Conservation (phyloP, 108 stramenopile species). For the Schizochytrium sp. region DNA sequence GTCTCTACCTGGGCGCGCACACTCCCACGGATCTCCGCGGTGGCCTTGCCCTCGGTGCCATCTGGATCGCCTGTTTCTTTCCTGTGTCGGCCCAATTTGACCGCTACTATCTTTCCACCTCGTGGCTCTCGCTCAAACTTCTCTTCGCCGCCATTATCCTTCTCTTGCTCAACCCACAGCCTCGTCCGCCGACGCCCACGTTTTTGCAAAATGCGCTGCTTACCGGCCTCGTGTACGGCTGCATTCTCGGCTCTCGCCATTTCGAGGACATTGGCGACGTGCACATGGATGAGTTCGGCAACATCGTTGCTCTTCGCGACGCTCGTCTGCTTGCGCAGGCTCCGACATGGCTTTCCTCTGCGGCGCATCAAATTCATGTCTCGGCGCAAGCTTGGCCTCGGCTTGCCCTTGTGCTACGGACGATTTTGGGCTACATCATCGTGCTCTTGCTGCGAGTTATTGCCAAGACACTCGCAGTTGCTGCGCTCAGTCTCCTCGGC, state of each 20-base stretch:
- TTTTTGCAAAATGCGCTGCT: conserved; percentile 8
- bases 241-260: neutral
- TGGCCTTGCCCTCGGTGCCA: neutral
- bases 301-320: neutral
- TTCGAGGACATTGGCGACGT: neutral
- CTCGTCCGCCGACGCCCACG: neutral
- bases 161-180: neutral
- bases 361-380: neutral
- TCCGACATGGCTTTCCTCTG: neutral
- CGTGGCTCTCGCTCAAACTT: neutral
- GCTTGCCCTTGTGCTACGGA: neutral
- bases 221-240: neutral
- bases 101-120: neutral
- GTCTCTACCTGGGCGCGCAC: neutral
- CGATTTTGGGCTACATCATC: neutral
- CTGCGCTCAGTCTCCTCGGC: neutral
- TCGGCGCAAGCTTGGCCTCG: neutral
- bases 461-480: neutral
- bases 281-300: neutral
- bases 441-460: neutral
- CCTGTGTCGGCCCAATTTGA: neutral
- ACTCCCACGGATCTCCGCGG: neutral
- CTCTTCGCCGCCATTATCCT: neutral
- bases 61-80: neutral
- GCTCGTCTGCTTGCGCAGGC: neutral